phyloP scores from a whole-genome alignment of 352 stramenopile genomes.

The Lagenidium sp. region DNA sequence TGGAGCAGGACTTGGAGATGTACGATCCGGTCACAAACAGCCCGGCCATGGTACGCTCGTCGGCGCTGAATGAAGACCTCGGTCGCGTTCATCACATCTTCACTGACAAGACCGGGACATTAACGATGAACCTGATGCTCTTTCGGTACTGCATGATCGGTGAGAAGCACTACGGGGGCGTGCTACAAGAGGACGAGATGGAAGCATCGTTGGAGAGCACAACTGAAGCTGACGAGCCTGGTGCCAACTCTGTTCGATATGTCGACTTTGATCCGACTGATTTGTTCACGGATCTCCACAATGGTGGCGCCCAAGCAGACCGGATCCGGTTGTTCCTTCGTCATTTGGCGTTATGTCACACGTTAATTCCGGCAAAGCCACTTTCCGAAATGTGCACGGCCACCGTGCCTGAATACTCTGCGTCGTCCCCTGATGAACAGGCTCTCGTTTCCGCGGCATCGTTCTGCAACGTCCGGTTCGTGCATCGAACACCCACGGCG shows the following conservation, averaged over 20 bases:
- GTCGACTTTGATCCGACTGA: conserved; percentile 68
- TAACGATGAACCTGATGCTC: conserved; percentile 95
- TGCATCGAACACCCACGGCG: conserved; percentile 53
- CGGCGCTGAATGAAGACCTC: conserved; percentile 88
- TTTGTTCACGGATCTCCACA: conserved; percentile 45
- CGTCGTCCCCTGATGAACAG: conserved; percentile 76
- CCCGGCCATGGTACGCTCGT: conserved; percentile 68
- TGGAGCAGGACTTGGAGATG: conserved; percentile 89
- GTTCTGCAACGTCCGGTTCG: conserved; percentile 72
- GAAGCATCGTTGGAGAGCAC: conserved; percentile 14
- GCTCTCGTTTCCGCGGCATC: conserved; percentile 64
- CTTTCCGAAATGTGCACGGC: conserved; percentile 72
- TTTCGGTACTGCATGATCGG: conserved; percentile 95
- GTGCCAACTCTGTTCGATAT: conserved; percentile 16
- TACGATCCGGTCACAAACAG: conserved; percentile 89
- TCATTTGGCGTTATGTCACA: conserved; percentile 79
- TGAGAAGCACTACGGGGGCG: conserved; percentile 87
- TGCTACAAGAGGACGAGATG: conserved; percentile 42
- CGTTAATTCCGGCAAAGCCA: conserved; percentile 61
- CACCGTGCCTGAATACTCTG: conserved; percentile 58
- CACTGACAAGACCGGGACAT: conserved; percentile 93
- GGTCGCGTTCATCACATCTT: conserved; percentile 89
- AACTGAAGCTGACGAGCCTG: too few species aligned
- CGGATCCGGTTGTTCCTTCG: conserved; percentile 52
- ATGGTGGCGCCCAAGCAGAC: conserved; percentile 21